These are phyloP conservation scores for Nicotiana paniculata DNA, from an alignment of 257 asterid genomes.

Conservation along the genomic window DNA sequence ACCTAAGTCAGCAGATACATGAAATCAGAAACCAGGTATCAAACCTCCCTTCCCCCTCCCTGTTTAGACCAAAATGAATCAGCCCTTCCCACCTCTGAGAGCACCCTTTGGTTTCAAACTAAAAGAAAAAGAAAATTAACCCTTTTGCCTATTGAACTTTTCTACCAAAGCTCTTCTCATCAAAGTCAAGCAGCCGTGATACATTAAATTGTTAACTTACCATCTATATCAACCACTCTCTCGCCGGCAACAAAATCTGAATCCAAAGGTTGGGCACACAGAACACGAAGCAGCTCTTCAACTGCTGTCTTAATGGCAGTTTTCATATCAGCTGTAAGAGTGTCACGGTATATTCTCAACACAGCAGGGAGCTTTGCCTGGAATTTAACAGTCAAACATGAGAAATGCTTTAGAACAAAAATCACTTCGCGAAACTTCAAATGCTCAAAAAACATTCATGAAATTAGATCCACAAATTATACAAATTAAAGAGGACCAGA, in stretches of 20 bases:
- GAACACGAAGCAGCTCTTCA: conserved; percentile 59
- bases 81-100: neutral
- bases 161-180: neutral
- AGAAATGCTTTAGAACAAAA: neutral
- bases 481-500: neutral
- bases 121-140: neutral
- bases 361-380: conserved; percentile 96
- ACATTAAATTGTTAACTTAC: conserved; percentile 34
- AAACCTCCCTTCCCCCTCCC: neutral
- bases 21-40: conserved; percentile 1
- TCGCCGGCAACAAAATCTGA: conserved; percentile 74
- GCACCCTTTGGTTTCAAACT: neutral
- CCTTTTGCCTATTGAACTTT: conserved; percentile 6
- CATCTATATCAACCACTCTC: conserved; percentile 70
- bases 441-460: neutral
- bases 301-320: conserved; percentile 77
- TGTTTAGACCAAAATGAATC: neutral
- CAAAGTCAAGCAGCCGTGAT: neutral
- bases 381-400: conserved; percentile 14
- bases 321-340: conserved; percentile 86
- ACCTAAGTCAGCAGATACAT: conserved; percentile 38
- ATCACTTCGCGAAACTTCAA: neutral
- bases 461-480: neutral
- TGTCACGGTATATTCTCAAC: conserved; percentile 85
- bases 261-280: conserved; percentile 44